Percentiles rank a stretch among this genome's conserved stretches.
phyloP scores from a whole-genome alignment of 352 stramenopile species.

The Aphanomyces cochlioides region DNA sequence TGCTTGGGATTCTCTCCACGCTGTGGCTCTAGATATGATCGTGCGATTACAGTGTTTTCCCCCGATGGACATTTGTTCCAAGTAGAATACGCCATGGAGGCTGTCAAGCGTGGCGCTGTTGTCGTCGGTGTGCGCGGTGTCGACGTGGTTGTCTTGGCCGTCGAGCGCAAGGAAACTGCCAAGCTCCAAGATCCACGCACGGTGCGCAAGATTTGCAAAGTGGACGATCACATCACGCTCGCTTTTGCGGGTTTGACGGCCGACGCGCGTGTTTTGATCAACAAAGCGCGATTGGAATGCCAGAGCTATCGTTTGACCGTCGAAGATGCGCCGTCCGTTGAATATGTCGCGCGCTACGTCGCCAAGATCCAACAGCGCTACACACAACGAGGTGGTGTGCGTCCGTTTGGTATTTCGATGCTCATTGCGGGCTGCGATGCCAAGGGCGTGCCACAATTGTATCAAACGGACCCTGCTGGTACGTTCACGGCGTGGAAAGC shows the following conservation, averaged over 20 bases:
- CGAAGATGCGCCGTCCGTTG: slow-evolving; percentile 90
- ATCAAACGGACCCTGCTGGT: slow-evolving; percentile 97
- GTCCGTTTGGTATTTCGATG: slow-evolving; percentile 98
- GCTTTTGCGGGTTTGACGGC: slow-evolving; percentile 98
- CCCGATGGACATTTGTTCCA: slow-evolving; percentile 99
- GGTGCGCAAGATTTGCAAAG: slow-evolving; percentile 98
- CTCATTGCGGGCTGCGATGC: slow-evolving; percentile 94
- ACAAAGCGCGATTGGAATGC: slow-evolving; percentile 95
- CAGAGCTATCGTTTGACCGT: slow-evolving; percentile 98
- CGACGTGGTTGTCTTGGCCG: slow-evolving; percentile 92
- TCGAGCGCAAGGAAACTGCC: slow-evolving; percentile 87
- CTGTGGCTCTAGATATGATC: slow-evolving; percentile 90
- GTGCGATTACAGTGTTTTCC: slow-evolving; percentile 99
- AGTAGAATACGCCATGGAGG: slow-evolving; percentile 99
- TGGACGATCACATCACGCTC: slow-evolving; percentile 97
- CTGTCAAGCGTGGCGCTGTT: slow-evolving; percentile 96
- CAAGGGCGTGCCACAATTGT: slow-evolving; percentile 92
- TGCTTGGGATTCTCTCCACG: background rate
- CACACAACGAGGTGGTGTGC: slow-evolving; percentile 97
- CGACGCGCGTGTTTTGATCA: slow-evolving; percentile 97
- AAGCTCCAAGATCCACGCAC: slow-evolving; percentile 96
- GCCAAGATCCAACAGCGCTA: slow-evolving; percentile 96
- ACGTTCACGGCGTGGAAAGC: slow-evolving; percentile 98
- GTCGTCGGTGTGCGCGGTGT: slow-evolving; percentile 96
- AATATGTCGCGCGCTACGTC: slow-evolving; percentile 98